Conservation (phyloP, 78 protist genomes). For the Polysphondylium violaceum region DNA sequence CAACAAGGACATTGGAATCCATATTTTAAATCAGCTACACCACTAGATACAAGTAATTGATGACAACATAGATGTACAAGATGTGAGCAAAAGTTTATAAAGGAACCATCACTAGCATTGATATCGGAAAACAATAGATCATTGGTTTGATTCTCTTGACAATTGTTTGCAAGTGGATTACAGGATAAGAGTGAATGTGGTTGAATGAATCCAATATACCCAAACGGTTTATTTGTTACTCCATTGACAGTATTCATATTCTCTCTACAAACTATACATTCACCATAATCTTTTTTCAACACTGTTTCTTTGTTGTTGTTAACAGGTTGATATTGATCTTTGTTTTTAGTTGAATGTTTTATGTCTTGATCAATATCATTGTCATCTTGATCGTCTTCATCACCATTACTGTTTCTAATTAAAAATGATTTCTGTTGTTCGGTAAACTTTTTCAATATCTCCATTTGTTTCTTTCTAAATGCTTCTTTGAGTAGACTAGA, state of each 20-base stretch:
- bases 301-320: neutral
- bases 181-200: slow-evolving; percentile 27
- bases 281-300: slow-evolving; percentile 22
- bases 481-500: slow-evolving; percentile 25
- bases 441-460: slow-evolving; percentile 15
- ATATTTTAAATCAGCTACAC: neutral
- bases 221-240: slow-evolving; percentile 9
- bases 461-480: slow-evolving; percentile 54
- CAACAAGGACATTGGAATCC: slow-evolving; percentile 44
- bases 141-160: neutral
- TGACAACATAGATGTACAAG: slow-evolving; percentile 33
- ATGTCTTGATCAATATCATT: slow-evolving; percentile 1
- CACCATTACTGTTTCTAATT: neutral
- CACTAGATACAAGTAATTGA: neutral
- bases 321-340: neutral
- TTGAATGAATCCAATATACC: slow-evolving; percentile 29
- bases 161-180: neutral
- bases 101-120: neutral
- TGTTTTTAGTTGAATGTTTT: neutral
- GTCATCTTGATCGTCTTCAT: neutral
- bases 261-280: slow-evolving; percentile 44
- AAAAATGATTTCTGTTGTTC: slow-evolving; percentile 49
- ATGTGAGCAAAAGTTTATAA: slow-evolving; percentile 53
- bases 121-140: slow-evolving; percentile 11
- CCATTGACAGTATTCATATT: neutral